These are phyloP conservation scores for Acanthamoeba sp. DNA, from an alignment of 208 protist species.

Conservation along the genomic window DNA sequence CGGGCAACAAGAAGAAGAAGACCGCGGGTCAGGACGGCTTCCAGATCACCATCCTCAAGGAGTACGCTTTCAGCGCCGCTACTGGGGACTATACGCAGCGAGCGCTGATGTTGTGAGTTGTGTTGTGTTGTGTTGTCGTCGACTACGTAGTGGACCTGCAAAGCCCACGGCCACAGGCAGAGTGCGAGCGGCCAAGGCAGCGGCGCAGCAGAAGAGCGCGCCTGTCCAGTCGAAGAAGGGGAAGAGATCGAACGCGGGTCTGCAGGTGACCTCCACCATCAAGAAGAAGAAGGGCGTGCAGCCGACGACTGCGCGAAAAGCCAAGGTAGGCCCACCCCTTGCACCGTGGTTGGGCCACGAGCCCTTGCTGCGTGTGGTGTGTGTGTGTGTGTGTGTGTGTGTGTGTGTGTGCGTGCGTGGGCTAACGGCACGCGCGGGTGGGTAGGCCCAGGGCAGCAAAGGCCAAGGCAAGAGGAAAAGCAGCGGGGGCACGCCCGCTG, in stretches of 20 bases:
- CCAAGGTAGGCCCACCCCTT: not conserved
- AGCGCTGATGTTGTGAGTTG: no score
- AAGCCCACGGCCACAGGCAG: not conserved
- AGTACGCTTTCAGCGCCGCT: constrained; percentile 10
- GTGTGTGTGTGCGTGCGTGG: no score
- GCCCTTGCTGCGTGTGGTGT: not conserved
- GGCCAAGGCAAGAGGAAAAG: not conserved
- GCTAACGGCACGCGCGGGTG: not conserved
- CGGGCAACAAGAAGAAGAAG: not conserved
- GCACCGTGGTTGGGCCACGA: not conserved
- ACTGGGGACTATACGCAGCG: no score
- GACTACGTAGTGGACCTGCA: no score
- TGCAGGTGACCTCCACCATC: not conserved
- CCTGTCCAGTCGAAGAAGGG: not conserved
- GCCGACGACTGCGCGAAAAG: not conserved
- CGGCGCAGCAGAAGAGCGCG: not conserved
- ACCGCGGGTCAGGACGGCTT: not conserved
- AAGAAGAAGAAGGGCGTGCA: constrained; percentile 31
- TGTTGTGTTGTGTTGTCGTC: no score
- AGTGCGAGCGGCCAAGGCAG: not conserved
- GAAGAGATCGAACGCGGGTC: not conserved
- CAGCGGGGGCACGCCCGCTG: not conserved
- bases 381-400: no score
- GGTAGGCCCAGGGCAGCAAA: not conserved
- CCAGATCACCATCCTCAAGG: not conserved